Evolutionary conservation across 768 basidiomycete genomes (phyloP), one percentile per base, ranked within the genome.

Genomic region (Rhizopogon vesiculosus): DNA sequence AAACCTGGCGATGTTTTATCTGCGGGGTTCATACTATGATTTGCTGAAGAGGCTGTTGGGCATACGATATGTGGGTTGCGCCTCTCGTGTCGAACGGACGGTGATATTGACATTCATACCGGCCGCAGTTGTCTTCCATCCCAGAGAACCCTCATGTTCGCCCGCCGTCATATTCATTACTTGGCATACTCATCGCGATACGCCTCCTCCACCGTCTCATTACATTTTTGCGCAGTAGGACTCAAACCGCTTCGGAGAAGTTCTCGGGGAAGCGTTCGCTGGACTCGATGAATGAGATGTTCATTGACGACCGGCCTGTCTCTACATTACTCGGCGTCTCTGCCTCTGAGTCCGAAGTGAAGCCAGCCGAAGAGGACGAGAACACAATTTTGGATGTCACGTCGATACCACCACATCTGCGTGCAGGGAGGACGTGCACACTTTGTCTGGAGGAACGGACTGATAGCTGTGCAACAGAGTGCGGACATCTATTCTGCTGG

Each of bases 401-500:
- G 3, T 66, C 75, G 2, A 81, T 93, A 33, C 78, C 86, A 5
- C 61, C 74, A 2, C 73, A 69, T 8, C 57, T 78, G 3, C 75
- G 88, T 52, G 82, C 79, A 10, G 76, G 81, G 8, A 76, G 91
- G 64, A 86, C 78, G 57, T 94, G 92, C 59, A 91, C 91, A 5
- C 76, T 94, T 28, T 94, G 92, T 64, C 71, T 94, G 50, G 92
- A 93, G 62, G 89, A 92, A 67, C 78, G 92, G 61, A 91, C 88
- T 0, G 82, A 85, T 56, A 91, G 84, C 61, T 86, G 85, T 65
- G 83, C 86, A 29, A 94, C 92, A 0, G 92, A 93, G 67, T 94
- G 92, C 60, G 92, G 92, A 0, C 92, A 94, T 68, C 64, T 94
- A 45, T 94, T 93, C 66, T 93, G 91, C 61, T 94, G 92, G 92